Conservation (phyloP, 2,329 filamentous ascomycete genomes). For the Fusarium napiforme region DNA sequence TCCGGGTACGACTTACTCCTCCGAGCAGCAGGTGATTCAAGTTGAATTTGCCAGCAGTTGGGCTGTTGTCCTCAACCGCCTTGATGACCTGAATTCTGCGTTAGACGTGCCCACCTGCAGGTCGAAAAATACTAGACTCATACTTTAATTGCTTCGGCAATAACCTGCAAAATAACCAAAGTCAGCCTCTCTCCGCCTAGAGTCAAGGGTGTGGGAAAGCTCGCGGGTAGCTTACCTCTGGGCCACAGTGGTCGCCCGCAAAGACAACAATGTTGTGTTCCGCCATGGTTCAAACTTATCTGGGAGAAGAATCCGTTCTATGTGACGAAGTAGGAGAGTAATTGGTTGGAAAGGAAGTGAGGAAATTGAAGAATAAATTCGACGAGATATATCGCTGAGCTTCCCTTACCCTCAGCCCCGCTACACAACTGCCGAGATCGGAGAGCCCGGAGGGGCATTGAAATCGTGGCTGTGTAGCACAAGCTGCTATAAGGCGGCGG, state of each 20-base stretch:
- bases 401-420: background rate
- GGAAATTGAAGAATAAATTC: background rate
- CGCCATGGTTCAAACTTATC: constrained; percentile 62
- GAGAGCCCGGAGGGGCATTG: background rate
- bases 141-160: constrained; percentile 88
- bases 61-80: constrained; percentile 77
- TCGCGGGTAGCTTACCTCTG: constrained; percentile 70
- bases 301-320: too few species aligned
- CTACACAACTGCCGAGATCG: background rate
- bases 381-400: background rate
- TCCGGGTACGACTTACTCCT: constrained; percentile 71
- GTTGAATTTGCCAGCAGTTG: constrained; percentile 81
- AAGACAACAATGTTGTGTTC: constrained; percentile 85
- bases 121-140: background rate
- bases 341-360: background rate
- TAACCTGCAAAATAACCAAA: constrained; percentile 63
- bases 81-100: constrained; percentile 73
- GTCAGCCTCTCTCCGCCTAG: constrained; percentile 24
- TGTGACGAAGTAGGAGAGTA: background rate
- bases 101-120: background rate
- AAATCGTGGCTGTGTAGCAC: background rate
- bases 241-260: constrained; percentile 85
- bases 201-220: background rate
- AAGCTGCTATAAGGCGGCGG: background rate
- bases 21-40: constrained; percentile 91